Base-by-base conservation (phyloP, 306 rosid genomes). In the Abrus pulchellus region DNA sequence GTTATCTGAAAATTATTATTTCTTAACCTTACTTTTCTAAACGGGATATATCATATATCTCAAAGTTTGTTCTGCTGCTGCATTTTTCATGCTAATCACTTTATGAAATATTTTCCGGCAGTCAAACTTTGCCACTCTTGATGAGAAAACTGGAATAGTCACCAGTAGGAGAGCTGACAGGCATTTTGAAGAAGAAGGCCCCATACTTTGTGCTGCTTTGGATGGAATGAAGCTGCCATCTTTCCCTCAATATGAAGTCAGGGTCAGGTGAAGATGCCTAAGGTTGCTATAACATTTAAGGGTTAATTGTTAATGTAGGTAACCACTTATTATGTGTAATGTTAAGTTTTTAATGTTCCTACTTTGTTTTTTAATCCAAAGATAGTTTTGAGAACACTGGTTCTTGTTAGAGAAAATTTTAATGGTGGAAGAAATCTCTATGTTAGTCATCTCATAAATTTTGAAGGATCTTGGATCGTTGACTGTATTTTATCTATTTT, bases 101-200 rank as follows among this genome's bases (percentile, higher is more conserved):
- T 44, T 7, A 71, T 56, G 60, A 68, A 52, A 78, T 40, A 30
- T 70, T 74, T 69, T 85, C 64, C 71, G 82, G 65, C 74, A 95
- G 98, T 93, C 98, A 63, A 95, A 95, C 84, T 95, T 93, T 85
- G 99, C 98, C 41, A 95, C 97, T 8, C 79, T 95, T 81, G 97
- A 93, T 60, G 97, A 95, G 91, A 82, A 90, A 88, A 86, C 93
- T 14, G 94, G 98, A 87, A 34, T 89, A 73, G 92, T 95, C 64
- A 86, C 90, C 59, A 88, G 96, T 66, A 87, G 99, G 83, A 93
- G 99, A 81, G 99, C 98, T 33, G 97, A 95, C 84, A 89, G 99
- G 65, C 99, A 95, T 83, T 95, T 95, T 77, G 98, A 95, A 85
- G 94, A 91, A 88, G 97, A 95, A 87, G 98, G 99, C 6, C 97